Percentiles rank a stretch among this genome's conserved stretches.
Evolutionary conservation across 2,329 filamentous ascomycete species (phyloP).

Genomic region (Aspergillus sp.): DNA sequence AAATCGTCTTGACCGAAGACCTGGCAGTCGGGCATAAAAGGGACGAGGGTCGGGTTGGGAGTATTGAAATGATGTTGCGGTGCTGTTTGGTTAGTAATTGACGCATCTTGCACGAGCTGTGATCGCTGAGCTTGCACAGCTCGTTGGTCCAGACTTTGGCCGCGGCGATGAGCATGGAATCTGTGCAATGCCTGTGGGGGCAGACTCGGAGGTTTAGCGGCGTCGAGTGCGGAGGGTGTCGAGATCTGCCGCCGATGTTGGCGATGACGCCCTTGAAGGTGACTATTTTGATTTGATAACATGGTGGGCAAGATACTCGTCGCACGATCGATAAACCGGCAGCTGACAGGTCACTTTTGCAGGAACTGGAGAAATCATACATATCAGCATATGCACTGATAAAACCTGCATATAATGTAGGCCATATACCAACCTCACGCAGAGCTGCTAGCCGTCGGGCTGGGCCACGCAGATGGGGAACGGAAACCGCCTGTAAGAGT

Average conservation of each 20-base stretch:
- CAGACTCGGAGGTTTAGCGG: conserved; percentile 67
- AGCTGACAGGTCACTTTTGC: conserved; percentile 44
- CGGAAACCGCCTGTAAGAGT: conserved; percentile 60
- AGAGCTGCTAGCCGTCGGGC: conserved; percentile 73
- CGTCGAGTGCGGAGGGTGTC: conserved; percentile 75
- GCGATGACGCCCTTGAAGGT: conserved; percentile 71
- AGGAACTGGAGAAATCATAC: conserved; percentile 14
- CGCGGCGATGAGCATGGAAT: conserved; percentile 69
- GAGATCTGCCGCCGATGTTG: conserved; percentile 86
- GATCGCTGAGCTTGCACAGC: conserved; percentile 55
- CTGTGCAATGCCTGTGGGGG: conserved; percentile 54
- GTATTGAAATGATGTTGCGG: conserved; percentile 41
- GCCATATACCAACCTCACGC: conserved; percentile 64
- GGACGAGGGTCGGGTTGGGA: conserved; percentile 30
- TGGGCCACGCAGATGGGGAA: conserved; percentile 31
- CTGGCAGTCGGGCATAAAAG: conserved; percentile 27
- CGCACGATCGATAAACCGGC: conserved; percentile 15
- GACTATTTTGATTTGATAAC: conserved; percentile 74
- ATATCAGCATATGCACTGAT: conserved; percentile 16
- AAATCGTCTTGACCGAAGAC: conserved; percentile 32
- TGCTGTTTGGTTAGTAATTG: conserved; percentile 58
- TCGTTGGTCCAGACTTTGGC: conserved; percentile 78
- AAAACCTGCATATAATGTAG: conserved; percentile 5
- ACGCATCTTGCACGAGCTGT: conserved; percentile 50
- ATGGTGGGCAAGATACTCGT: conserved; percentile 53